Evolutionary conservation across 2,329 filamentous ascomycete genomes (phyloP).

Genomic region (Ascochyta viciae-villosae): DNA sequence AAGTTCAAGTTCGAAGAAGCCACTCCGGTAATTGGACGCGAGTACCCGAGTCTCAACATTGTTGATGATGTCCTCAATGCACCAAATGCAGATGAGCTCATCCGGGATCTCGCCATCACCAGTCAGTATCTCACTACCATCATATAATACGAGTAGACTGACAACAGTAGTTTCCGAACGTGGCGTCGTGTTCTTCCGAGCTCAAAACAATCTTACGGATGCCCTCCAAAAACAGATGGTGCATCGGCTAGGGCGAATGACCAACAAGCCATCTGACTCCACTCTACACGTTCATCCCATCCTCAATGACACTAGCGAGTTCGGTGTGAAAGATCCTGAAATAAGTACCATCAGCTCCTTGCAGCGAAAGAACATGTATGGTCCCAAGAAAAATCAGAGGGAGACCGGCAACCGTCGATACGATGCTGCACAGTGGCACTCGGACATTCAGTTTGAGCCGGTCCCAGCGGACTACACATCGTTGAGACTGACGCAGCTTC

Average conservation of each 20-base stretch:
- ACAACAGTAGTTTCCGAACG: slow-evolving; percentile 50
- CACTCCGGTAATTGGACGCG: slow-evolving; percentile 68
- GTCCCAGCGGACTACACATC: slow-evolving; percentile 69
- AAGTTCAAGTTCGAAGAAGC: slow-evolving; percentile 52
- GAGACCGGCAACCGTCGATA: slow-evolving; percentile 47
- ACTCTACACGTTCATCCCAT: slow-evolving; percentile 68
- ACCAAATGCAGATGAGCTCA: slow-evolving; percentile 66
- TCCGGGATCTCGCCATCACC: slow-evolving; percentile 66
- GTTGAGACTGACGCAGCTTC: slow-evolving; percentile 56
- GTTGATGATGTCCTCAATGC: slow-evolving; percentile 69
- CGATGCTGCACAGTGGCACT: slow-evolving; percentile 60
- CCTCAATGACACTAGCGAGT: slow-evolving; percentile 34
- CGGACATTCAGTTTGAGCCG: slow-evolving; percentile 71
- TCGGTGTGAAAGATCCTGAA: slow-evolving; percentile 40
- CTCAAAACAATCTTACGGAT: slow-evolving; percentile 58
- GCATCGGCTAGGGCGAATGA: slow-evolving; percentile 60
- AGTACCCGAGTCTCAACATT: slow-evolving; percentile 63
- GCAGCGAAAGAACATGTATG: slow-evolving; percentile 40
- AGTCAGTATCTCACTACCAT: slow-evolving; percentile 13
- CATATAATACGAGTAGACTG: background rate
- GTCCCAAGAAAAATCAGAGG: slow-evolving; percentile 3
- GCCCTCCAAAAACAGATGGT: slow-evolving; percentile 61
- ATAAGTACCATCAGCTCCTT: slow-evolving; percentile 48
- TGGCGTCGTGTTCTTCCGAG: slow-evolving; percentile 63
- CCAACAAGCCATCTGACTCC: slow-evolving; percentile 56